Base-by-base conservation (phyloP, 495 filamentous ascomycete genomes). In the Peziza echinospora region DNA sequence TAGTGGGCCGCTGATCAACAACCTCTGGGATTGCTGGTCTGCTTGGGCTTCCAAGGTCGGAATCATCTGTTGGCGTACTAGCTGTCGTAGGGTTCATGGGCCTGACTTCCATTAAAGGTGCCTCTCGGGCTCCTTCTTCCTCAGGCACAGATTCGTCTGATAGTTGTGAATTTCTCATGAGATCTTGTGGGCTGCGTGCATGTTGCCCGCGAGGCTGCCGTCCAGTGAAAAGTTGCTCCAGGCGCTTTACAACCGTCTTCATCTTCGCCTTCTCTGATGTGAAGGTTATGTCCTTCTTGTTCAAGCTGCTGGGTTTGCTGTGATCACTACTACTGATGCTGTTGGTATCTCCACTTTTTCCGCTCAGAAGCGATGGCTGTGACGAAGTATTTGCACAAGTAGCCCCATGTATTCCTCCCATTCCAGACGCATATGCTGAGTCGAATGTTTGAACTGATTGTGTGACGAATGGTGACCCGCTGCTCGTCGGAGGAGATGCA, bases 171-270 rank as follows among this genome's bases (percentile, higher is more conserved):
- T 34, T 34, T 8, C 8, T 8, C 8, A n/a, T 8, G 26, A 8
- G 26, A n/a, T 8, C 8, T 8, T 8, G 26, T 8, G 26, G 26
- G 26, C 8, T 8, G 26, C 8, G 26, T 8, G 26, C 8, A 23
- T 43, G 41, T 19, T 19, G 41, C 11, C 11, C 16, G n/a, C 22
- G 41, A 17, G 41, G 2, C 16, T 11, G 41, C 16, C 21, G n/a
- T 5, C 82, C 81, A n/a, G 78, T 80, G 47, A 85, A 86, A 3
- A 86, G 66, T 45, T 84, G 77, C 55, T 86, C 81, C 5, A 86
- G 57, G 25, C 77, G 67, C 48, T 69, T 64, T 21, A 84, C 81
- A 1, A 84, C 75, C 17, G 78, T 55, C 56, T 73, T 81, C 64
- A 80, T 80, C 62, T 72, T 82, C 17, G 72, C 65, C 48, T 67